Evolutionary conservation across 164 flowering plant genomes (phyloP), one percentile per base, ranked within the genome.

Genomic region (Aristolochia fimbriata): DNA sequence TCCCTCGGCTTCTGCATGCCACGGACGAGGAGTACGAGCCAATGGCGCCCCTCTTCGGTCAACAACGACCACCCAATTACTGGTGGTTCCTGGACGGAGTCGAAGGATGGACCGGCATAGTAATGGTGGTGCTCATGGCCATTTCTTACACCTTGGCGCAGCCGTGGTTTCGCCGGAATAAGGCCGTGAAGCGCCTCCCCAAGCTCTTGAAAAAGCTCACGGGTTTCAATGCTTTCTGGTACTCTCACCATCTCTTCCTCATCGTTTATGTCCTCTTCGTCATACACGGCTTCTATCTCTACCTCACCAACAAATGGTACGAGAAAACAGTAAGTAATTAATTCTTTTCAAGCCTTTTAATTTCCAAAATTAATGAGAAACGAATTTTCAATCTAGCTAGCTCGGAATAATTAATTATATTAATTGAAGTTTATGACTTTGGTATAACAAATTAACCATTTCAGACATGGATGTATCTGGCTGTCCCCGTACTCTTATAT

Each of bases 141-240:
- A 72, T 85, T 20, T 81, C 91, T 7, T 87, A 65, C 65, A 66
- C 65, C 11, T 56, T 87, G n/a, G 95, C 95, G 2, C 71, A 75
- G 27, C 88, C 88, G 6, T 80, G 87, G 91, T 83, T 87, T 52
- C 73, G 95, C 11, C 69, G 87, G 20, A 77, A 75, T 57, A 64
- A 66, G 53, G 55, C 79, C 30, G 30, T 2, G 30, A 27, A 27
- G 6, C 79, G 72, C 17, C 74, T 87, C 16, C 95, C 95, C 3
- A 77, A 64, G 24, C 30, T 67, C 17, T 61, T 87, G 12, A 79
- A 81, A 54, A 78, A 64, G 63, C 76, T 87, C 25, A 82, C 91
- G 0, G 91, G 95, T 0, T 87, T 87, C 78, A 87, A 87, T 51
- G 91, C 91, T 64, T 87, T 87, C 54, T 87, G 95, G 95, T 87